Conservation (phyloP, 805 yeast species). For the Pichia kluyveri region DNA sequence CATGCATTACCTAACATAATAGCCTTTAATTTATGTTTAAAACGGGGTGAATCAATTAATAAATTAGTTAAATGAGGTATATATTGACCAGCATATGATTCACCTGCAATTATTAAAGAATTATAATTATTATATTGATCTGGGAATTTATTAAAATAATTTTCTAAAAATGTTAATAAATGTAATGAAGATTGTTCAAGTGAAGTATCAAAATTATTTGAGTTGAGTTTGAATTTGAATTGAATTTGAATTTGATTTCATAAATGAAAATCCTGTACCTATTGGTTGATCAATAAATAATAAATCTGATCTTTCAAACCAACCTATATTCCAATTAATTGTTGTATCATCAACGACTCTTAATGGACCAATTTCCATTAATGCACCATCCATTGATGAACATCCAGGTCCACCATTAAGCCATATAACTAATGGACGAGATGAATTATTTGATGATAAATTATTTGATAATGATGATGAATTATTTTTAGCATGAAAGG, state of each 20-base stretch:
- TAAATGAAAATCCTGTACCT: constrained; percentile 81
- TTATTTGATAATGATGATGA: neutral
- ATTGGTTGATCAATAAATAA: constrained; percentile 91
- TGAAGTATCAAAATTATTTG: constrained; percentile 38
- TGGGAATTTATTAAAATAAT: constrained; percentile 66
- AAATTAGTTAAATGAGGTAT: constrained; percentile 78
- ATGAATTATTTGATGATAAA: too few species aligned
- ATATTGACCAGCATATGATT: constrained; percentile 95
- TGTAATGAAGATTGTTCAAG: constrained; percentile 50
- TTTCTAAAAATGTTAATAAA: constrained; percentile 54
- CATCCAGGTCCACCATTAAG: constrained; percentile 98
- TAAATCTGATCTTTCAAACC: constrained; percentile 74
- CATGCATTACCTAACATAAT: constrained; percentile 87
- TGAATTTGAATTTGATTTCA: constrained; percentile 25
- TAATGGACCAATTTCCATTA: constrained; percentile 88
- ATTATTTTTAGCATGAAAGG: constrained; percentile 31
- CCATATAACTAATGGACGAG: constrained; percentile 63
- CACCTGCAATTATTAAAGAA: constrained; percentile 80
- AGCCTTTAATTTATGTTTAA: constrained; percentile 43
- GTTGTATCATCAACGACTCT: constrained; percentile 36
- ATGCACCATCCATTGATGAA: constrained; percentile 94
- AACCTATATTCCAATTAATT: constrained; percentile 57
- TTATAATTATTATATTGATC: constrained; percentile 41
- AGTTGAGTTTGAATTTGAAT: too few species aligned
- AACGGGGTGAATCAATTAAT: constrained; percentile 36